Evolutionary conservation across 192 early-diverging fungal species (phyloP), one percentile per base, ranked within the genome.

Genomic region (Coemansia sp.): DNA sequence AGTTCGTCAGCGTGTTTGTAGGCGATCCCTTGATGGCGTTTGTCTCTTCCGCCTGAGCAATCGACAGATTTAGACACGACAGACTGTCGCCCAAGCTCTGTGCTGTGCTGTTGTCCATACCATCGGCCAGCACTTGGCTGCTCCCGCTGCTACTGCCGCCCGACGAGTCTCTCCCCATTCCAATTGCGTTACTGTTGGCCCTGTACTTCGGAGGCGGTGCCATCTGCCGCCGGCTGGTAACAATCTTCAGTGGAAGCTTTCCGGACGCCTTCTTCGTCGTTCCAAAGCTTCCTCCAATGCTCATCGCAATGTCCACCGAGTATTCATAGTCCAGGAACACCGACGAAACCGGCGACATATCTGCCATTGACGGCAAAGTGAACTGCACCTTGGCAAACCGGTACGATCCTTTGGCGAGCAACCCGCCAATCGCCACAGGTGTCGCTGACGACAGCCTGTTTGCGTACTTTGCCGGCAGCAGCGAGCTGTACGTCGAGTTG

Each of bases 261-360:
- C 79, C 79, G 2, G 25, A 31, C 0, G 63, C 71, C 33, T 58
- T 51, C 12, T 71, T 72, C 3, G 74, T 73, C 9, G 71, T 64
- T 46, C 79, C 79, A 77, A 82, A 82, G 71, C 65, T 82, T 25
- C 74, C 68, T 42, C 71, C 79, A 29, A 82, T 40, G 8, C 71
- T 74, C 74, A 82, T 71, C 15, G 57, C 3, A 28, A 82, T 77
- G 31, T 82, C 74, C 20, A 82, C 66, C 2, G 71, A 63, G 63
- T 82, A 82, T 63, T 82, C 79, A 61, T 73, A 82, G 53, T 82
- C 79, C 25, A 82, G 53, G 31, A 73, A 82, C 65, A 77, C 79
- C 0, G 74, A 77, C 21, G 79, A 82, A 18, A 82, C 75, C 1
- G 79, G 79, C 16, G 74, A 82, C 58, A 82, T 82, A 7, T 77